These are phyloP conservation scores for Taxawa tesnikishii DNA, from an alignment of 2,329 filamentous ascomycete genomes.

Conservation along the genomic window DNA sequence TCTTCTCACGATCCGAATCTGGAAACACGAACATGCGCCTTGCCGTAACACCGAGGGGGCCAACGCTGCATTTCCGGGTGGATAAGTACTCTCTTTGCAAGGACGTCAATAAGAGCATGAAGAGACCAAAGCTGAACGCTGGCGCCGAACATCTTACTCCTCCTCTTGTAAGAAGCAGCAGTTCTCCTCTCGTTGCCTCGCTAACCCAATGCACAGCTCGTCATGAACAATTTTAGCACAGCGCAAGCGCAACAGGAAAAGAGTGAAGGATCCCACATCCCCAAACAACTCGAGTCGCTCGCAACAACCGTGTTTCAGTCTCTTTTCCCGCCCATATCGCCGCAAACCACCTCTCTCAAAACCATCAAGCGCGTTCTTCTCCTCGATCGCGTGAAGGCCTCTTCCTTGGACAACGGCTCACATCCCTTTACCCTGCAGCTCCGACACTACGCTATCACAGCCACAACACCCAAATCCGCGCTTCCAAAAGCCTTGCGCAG, in stretches of 20 bases:
- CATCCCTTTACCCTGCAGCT: conserved; percentile 67
- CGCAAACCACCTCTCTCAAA: conserved; percentile 75
- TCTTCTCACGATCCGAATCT: conserved; percentile 80
- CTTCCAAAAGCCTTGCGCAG: conserved; percentile 74
- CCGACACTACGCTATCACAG: conserved; percentile 90
- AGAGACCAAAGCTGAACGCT: conserved; percentile 67
- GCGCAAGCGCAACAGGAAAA: conserved; percentile 30
- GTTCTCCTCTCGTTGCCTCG: not conserved
- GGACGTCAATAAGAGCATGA: conserved; percentile 74
- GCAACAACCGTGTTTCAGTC: conserved; percentile 93
- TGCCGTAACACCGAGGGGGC: conserved; percentile 76
- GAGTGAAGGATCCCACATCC: conserved; percentile 60
- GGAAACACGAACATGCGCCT: conserved; percentile 91
- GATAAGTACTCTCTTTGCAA: conserved; percentile 91
- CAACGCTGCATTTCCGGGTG: conserved; percentile 86
- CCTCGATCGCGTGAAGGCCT: conserved; percentile 61
- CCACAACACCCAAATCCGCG: conserved; percentile 56
- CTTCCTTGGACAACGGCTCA: conserved; percentile 16
- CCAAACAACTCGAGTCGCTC: conserved; percentile 85
- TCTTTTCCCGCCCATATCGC: conserved; percentile 90
- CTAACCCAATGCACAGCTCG: conserved; percentile 42
- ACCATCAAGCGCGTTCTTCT: conserved; percentile 89
- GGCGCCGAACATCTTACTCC: conserved; percentile 71
- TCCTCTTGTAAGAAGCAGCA: conserved; percentile 49
- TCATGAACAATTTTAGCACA: conserved; percentile 94